Conservation (phyloP, 768 basidiomycete genomes). For the Psilocybe cubensis region DNA sequence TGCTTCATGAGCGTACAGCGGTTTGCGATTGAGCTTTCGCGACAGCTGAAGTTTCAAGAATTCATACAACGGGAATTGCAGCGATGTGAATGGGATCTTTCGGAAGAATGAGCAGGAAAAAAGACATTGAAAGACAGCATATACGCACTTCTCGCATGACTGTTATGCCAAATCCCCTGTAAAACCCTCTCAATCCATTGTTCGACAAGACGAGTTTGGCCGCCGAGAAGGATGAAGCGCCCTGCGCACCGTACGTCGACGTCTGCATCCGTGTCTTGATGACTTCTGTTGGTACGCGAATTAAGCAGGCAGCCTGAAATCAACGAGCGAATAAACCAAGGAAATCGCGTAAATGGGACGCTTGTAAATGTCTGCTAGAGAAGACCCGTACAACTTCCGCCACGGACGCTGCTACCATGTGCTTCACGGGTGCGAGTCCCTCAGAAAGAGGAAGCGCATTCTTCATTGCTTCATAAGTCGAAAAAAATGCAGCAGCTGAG, state of each 20-base stretch:
- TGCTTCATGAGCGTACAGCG: conserved; percentile 72
- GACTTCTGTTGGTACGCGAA: conserved; percentile 95
- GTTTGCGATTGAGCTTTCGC: conserved; percentile 50
- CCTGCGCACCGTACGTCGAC: conserved; percentile 64
- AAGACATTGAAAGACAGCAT: conserved; percentile 30
- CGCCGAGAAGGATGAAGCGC: conserved; percentile 61
- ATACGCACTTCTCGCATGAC: conserved; percentile 51
- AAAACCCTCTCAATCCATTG: conserved; percentile 77
- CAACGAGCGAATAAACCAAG: conserved; percentile 14
- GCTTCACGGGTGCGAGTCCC: conserved; percentile 62
- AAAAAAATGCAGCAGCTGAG: conserved; percentile 95
- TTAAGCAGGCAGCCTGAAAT: conserved; percentile 79
- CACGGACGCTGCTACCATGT: conserved; percentile 59
- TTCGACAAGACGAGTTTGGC: conserved; percentile 57
- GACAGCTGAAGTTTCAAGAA: conserved; percentile 75
- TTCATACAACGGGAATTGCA: conserved; percentile 97
- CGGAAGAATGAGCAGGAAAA: conserved; percentile 9
- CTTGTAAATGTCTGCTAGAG: conserved; percentile 48
- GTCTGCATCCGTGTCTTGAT: conserved; percentile 95
- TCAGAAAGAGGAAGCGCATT: conserved; percentile 63
- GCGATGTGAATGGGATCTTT: conserved; percentile 94
- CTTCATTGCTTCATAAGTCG: conserved; percentile 91
- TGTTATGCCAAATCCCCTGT: conserved; percentile 83
- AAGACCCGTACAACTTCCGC: conserved; percentile 55
- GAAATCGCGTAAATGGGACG: conserved; percentile 13